phyloP scores from a whole-genome alignment of 2,329 filamentous ascomycete genomes.

The Teratosphaeria zuluensis region DNA sequence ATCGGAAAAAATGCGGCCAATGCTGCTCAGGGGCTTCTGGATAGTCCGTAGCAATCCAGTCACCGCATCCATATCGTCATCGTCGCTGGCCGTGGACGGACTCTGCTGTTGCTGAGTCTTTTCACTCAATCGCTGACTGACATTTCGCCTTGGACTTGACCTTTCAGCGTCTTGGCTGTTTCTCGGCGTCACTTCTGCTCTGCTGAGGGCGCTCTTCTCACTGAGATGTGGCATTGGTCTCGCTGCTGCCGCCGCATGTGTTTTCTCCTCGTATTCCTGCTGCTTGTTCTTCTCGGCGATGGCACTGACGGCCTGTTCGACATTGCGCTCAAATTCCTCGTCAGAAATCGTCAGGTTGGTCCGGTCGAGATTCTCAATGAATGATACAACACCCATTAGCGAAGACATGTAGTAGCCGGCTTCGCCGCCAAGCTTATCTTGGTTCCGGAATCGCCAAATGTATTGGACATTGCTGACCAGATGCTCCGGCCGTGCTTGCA shows the following conservation, averaged over 20 bases:
- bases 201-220: slow-evolving; percentile 41
- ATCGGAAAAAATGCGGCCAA: slow-evolving; percentile 89
- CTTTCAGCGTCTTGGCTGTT: slow-evolving; percentile 53
- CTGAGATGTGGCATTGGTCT: slow-evolving; percentile 29
- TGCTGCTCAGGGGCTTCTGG: slow-evolving; percentile 79
- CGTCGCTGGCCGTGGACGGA: slow-evolving; percentile 27
- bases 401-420: slow-evolving; percentile 97
- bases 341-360: slow-evolving; percentile 89
- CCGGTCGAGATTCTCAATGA: slow-evolving; percentile 91
- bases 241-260: slow-evolving; percentile 25
- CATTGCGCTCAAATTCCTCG: slow-evolving; percentile 89
- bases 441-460: slow-evolving; percentile 90
- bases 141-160: slow-evolving; percentile 46
- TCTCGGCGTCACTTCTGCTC: slow-evolving; percentile 49
- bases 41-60: slow-evolving; percentile 80
- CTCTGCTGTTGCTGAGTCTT: slow-evolving; percentile 11
- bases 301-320: slow-evolving; percentile 90
- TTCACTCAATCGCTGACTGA: slow-evolving; percentile 38
- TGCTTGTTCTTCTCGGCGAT: slow-evolving; percentile 82
- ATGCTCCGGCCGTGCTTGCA: slow-evolving; percentile 90
- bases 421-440: slow-evolving; percentile 95
- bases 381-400: slow-evolving; percentile 87
- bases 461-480: slow-evolving; percentile 97
- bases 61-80: slow-evolving; percentile 71
- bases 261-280: slow-evolving; percentile 36